Base-by-base conservation (phyloP, 495 filamentous ascomycete species). In the Pseudomonodictys pantanalensis region DNA sequence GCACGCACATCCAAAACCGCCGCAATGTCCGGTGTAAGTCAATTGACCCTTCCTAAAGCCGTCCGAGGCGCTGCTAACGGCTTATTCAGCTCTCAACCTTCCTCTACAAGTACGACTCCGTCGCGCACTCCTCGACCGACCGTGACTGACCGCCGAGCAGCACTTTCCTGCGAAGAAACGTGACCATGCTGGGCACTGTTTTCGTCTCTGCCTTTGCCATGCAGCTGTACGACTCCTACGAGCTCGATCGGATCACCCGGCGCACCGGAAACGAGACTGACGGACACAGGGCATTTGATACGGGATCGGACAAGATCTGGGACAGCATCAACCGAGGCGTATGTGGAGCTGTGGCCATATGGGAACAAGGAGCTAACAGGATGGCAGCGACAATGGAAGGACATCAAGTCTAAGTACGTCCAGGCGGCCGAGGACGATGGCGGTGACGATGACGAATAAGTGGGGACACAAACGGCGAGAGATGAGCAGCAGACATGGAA, bases 381-480 rank as follows among this genome's bases (percentile, higher is more conserved):
- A 51, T 49, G 45, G 67, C 70, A 97, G 89, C 90, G 93, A 65
- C 95, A 97, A 92, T 99, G 95, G 95, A 97, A 97, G 82, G 93
- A 97, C 74, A 97, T 99, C 78, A 91, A 93, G 73, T 75, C 83
- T 71, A 85, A 82, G 70, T 99, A 97, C 73, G 74, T 91, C 64
- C 72, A 86, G 69, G 79, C 81, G 66, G 68, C 68, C 9, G 78
- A 78, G 58, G 86, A 90, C 64, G 81, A 83, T 54, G 86, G 90
- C 64, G 81, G 83, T 54, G 78, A 66, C 39, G 61, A 64, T 7
- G 68, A 67, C 29, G 50, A 52, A 23, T 52, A 22, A 20, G 20
- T 38, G 26, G 28, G 6, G 5, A 8, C 24, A 25, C 8, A 15
- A 12, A 12, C 1, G 17, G 26, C 42, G 29, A 1, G 5, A n/a